Evolutionary conservation across 1,284 basidiomycete genomes (phyloP).

Genomic region (Cyathus olla): DNA sequence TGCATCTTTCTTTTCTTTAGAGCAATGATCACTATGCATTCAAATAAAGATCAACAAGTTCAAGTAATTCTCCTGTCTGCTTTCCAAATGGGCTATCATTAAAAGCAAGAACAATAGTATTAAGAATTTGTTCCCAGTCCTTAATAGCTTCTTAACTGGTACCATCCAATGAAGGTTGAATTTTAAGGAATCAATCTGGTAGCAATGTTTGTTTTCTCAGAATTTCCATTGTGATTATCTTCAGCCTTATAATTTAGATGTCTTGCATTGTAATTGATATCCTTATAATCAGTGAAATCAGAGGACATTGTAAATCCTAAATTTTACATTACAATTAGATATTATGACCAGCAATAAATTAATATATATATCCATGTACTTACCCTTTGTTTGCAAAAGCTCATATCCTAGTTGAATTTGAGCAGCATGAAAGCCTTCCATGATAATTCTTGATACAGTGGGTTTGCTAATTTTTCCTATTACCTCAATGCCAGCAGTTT

Average conservation of each 20-base stretch:
- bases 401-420: constrained; percentile 31
- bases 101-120: constrained; percentile 16
- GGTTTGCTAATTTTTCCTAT: constrained; percentile 17
- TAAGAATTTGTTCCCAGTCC: constrained; percentile 15
- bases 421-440: constrained; percentile 25
- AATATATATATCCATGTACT: neutral
- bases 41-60: constrained; percentile 17
- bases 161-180: constrained; percentile 19
- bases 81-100: constrained; percentile 22
- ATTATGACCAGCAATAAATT: neutral
- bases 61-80: constrained; percentile 6
- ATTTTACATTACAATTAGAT: neutral
- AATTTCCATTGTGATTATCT: constrained; percentile 6
- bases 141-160: constrained; percentile 22
- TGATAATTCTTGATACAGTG: constrained; percentile 21
- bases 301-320: constrained; percentile 20
- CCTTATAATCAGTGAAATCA: constrained; percentile 25
- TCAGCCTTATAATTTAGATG: constrained; percentile 18
- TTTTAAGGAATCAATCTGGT: constrained; percentile 24
- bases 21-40: constrained; percentile 21
- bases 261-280: constrained; percentile 21
- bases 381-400: constrained; percentile 17
- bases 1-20: constrained; percentile 24
- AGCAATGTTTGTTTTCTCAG: constrained; percentile 5
- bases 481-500: constrained; percentile 19